These are phyloP conservation scores for Ilyonectria sp. DNA, from an alignment of 2,329 filamentous ascomycete genomes.

Conservation along the genomic window DNA sequence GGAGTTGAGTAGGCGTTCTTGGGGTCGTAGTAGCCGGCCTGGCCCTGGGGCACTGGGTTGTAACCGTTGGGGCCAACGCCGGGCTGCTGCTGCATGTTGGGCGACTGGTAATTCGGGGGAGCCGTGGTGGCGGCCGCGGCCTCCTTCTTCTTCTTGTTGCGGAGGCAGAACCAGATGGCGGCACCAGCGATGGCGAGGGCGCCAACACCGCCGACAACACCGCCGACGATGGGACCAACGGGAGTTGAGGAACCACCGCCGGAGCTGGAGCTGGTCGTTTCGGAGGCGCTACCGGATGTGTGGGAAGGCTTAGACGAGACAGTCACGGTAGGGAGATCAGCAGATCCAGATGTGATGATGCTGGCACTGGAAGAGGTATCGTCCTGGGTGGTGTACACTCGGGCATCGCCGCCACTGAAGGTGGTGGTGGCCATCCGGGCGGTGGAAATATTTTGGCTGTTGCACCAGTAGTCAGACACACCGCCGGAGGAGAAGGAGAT, in stretches of 20 bases:
- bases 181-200: slow-evolving; percentile 50
- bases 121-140: slow-evolving; percentile 24
- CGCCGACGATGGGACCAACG: slow-evolving; percentile 56
- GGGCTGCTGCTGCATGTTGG: slow-evolving; percentile 37
- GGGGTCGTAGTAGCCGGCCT: slow-evolving; percentile 47
- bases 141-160: slow-evolving; percentile 47
- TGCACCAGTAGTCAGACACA: slow-evolving; percentile 63
- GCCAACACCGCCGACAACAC: slow-evolving; percentile 56
- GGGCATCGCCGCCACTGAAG: slow-evolving; percentile 54
- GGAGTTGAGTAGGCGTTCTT: slow-evolving; percentile 45
- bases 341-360: slow-evolving; percentile 28
- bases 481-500: slow-evolving; percentile 57
- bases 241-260: slow-evolving; percentile 38
- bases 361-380: slow-evolving; percentile 39
- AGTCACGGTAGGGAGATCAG: slow-evolving; percentile 13
- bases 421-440: slow-evolving; percentile 58
- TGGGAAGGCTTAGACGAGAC: slow-evolving; percentile 5
- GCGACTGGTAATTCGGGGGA: slow-evolving; percentile 27
- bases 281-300: not conserved
- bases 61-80: slow-evolving; percentile 31
- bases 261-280: not conserved
- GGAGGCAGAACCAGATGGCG: slow-evolving; percentile 52
- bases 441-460: slow-evolving; percentile 50
- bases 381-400: slow-evolving; percentile 20
- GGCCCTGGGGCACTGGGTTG: slow-evolving; percentile 32